phyloP scores from a whole-genome alignment of 768 basidiomycete genomes.

The Psilocybe cyanescens region DNA sequence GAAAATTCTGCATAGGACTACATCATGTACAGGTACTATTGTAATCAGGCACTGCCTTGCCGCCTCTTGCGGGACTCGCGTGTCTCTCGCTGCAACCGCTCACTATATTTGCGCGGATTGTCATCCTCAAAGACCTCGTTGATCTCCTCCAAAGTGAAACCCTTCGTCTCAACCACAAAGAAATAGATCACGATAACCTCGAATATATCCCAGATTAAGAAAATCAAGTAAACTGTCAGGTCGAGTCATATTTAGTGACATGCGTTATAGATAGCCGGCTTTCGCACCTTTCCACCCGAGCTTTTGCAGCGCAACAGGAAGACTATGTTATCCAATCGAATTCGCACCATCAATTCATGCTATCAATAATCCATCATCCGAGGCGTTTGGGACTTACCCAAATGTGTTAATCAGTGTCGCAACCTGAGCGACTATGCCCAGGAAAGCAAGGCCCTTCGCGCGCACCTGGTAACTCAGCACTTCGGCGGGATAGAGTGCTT shows the following conservation, averaged over 20 bases:
- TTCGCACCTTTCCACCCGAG: slow-evolving; percentile 50
- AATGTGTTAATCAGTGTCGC: slow-evolving; percentile 54
- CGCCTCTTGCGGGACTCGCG: slow-evolving; percentile 18
- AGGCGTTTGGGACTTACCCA: slow-evolving; percentile 33
- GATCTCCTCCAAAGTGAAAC: slow-evolving; percentile 54
- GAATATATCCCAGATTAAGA: slow-evolving; percentile 51
- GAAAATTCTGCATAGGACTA: not conserved
- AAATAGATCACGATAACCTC: slow-evolving; percentile 51
- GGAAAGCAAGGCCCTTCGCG: slow-evolving; percentile 55
- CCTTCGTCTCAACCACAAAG: slow-evolving; percentile 55
- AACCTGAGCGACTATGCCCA: slow-evolving; percentile 46
- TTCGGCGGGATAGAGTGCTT: slow-evolving; percentile 59
- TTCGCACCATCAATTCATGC: not conserved
- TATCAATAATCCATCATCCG: not conserved
- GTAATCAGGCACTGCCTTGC: slow-evolving; percentile 1
- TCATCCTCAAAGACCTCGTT: slow-evolving; percentile 47
- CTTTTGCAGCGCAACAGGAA: slow-evolving; percentile 50
- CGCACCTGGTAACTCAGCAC: slow-evolving; percentile 53
- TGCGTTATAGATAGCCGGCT: not conserved
- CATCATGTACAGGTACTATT: not conserved
- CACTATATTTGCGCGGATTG: slow-evolving; percentile 45
- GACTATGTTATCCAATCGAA: slow-evolving; percentile 23
- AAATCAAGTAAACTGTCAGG: slow-evolving; percentile 50
- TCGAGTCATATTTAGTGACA: not conserved
- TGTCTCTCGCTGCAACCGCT: slow-evolving; percentile 23